Conservation (phyloP, 345 rosid species). For the Citrus medica region DNA sequence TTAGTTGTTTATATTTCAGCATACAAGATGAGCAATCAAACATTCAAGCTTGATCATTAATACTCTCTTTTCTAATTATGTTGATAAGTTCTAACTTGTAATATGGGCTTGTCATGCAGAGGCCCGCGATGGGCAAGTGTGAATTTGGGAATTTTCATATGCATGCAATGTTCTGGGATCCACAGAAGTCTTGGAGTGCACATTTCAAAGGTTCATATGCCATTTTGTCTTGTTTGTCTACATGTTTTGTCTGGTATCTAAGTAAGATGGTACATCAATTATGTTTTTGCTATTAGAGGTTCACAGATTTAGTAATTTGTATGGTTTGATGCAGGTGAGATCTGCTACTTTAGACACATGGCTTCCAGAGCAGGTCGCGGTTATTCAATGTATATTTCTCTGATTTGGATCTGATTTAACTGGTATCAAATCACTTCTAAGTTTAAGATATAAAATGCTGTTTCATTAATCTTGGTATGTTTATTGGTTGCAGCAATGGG, state of each 20-base stretch:
- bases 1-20: background rate
- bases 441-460: background rate
- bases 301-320: background rate
- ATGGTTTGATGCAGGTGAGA: constrained; percentile 57
- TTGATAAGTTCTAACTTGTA: constrained; percentile 1
- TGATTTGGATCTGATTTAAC: background rate
- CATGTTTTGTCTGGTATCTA: background rate
- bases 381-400: constrained; percentile 55
- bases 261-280: background rate
- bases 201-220: constrained; percentile 68
- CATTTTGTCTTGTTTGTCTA: background rate
- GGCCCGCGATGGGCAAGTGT: constrained; percentile 98
- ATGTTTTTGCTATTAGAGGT: background rate
- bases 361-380: constrained; percentile 94
- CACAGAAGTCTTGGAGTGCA: constrained; percentile 97
- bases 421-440: background rate
- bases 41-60: background rate
- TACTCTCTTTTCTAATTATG: background rate
- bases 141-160: constrained; percentile 93
- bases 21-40: background rate
- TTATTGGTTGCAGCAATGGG: constrained; percentile 57
- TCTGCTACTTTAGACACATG: constrained; percentile 95
- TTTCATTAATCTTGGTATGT: constrained; percentile 4
- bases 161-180: constrained; percentile 94
- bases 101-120: constrained; percentile 41